Base-by-base conservation (phyloP, 805 yeast species). In the Trichomonascus vanleenenianus region DNA sequence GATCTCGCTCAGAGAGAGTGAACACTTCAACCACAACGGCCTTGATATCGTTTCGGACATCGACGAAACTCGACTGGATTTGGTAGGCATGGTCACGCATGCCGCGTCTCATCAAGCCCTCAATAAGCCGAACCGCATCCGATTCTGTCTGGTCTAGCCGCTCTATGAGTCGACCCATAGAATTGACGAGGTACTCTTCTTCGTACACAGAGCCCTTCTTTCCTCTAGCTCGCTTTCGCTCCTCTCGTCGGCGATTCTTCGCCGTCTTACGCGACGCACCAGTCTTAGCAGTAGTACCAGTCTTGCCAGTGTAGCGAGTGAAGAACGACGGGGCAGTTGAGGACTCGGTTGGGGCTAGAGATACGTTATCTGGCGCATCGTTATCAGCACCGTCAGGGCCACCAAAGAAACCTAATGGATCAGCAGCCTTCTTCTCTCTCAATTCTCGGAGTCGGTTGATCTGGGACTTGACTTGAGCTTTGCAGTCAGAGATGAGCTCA, bases 151-250 rank as follows among this genome's bases (percentile, higher is more conserved):
- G 79, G 39, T 78, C 75, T 47, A 93, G 65, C 55, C 98, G 77
- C 45, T 87, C 97, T 30, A 87, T 65, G 61, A 93, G 73, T 60
- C 99, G 79, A 3, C 95, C 93, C 48, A 86, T 79, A 2, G 97
- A 89, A 55, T 78, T 79, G 40, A 93, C 81, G 46, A 93, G 75
- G 63, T 93, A 93, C 62, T 93, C 97, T 62, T 93, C 98, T 64
- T 93, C 99, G 59, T 93, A 93, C 16, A 93, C 84, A 5, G 97
- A 91, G 40, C 97, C 97, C 68, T 93, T 93, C 71, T 94, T 87
- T 49, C 99, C 99, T 56, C 95, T 79, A 2, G 98, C 99, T 49
- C 80, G 76, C 68, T 93, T 93, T 57, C 98, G 78, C 61, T 91
- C 98, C 65, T 91, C 97, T 54, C 98, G 78, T 62, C 96, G 85